Base-by-base conservation (phyloP, 371 early-diverging fungal genomes). In the Apophysomyces sp. region DNA sequence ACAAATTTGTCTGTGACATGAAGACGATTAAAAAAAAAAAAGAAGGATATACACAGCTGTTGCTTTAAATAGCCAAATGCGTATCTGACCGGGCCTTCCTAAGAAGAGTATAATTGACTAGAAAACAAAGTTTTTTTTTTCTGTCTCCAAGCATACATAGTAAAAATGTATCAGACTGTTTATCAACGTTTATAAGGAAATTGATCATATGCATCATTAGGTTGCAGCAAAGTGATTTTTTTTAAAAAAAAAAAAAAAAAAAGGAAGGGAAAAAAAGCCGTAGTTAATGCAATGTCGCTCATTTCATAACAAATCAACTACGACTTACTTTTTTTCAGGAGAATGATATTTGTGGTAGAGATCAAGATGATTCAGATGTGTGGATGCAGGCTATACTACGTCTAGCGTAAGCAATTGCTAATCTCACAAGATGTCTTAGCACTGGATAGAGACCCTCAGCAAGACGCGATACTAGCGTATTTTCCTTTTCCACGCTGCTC, bases 241-340 rank as follows among this genome's bases (percentile, higher is more conserved):
- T n/a, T n/a, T n/a, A n/a, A n/a, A n/a, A n/a, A n/a, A n/a, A 9
- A n/a, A 9, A 44, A 21, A 44, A 44, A 1, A 15, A 28, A 21
- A 60, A 52, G 36, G 7, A 60, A 24, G 34, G n/a, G 15, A 51
- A 51, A 5, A 26, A 18, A 51, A 52, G 60, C 13, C 7, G 6
- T n/a, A n/a, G n/a, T 32, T 57, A 15, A 57, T 59, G 59, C 59
- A 52, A 44, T 29, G 59, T 32, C 29, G 51, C 59, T 59, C 59
- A 51, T 34, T 51, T 11, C 30, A 30, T n/a, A 32, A 30, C 49
- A 32, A 59, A 59, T 34, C 34, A 34, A 34, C 34, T n/a, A 34
- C 8, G 34, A 34, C 13, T 7, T 2, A 11, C 13, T 34, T 34
- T 34, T 34, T 34, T 34, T 34, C 34, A 34, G 34, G 34, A 34